These are phyloP conservation scores for Periconia sp. DNA, from an alignment of 2,329 filamentous ascomycete species.

Conservation along the genomic window DNA sequence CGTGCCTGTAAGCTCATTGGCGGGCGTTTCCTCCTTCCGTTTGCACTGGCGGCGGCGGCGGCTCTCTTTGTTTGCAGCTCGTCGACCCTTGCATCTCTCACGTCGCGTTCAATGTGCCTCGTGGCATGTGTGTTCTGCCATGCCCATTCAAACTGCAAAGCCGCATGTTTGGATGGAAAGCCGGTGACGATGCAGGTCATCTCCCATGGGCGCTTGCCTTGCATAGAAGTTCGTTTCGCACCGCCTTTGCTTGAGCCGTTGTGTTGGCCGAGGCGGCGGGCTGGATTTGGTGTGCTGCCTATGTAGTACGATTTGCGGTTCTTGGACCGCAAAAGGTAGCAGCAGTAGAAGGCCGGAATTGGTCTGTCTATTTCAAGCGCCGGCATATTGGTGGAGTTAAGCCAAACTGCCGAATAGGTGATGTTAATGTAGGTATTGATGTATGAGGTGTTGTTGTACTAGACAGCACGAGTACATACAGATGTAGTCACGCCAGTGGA, in stretches of 20 bases:
- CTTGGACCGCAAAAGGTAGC: constrained; percentile 87
- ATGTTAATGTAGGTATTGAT: too few species aligned
- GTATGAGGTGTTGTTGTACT: not conserved
- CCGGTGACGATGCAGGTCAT: constrained; percentile 85
- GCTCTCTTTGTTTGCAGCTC: constrained; percentile 31
- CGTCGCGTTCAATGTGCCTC: constrained; percentile 66
- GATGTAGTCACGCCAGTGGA: too few species aligned
- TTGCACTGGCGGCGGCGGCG: constrained; percentile 26
- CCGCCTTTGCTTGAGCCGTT: constrained; percentile 85
- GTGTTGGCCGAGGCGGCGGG: constrained; percentile 82
- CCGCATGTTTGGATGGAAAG: constrained; percentile 83
- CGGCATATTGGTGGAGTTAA: constrained; percentile 10
- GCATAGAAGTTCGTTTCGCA: constrained; percentile 71
- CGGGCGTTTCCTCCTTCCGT: constrained; percentile 48
- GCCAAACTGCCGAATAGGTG: not conserved
- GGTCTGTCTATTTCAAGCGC: constrained; percentile 28
- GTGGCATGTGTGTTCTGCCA: constrained; percentile 84
- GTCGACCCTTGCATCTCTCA: constrained; percentile 38
- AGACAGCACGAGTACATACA: too few species aligned
- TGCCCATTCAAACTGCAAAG: constrained; percentile 97
- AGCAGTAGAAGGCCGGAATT: constrained; percentile 89
- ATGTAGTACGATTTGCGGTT: constrained; percentile 77
- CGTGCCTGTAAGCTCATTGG: constrained; percentile 67
- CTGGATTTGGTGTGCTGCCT: constrained; percentile 87
- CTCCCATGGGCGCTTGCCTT: constrained; percentile 71